Evolutionary conservation across 805 yeast species (phyloP).

Genomic region (Nakazawaea ernobii): DNA sequence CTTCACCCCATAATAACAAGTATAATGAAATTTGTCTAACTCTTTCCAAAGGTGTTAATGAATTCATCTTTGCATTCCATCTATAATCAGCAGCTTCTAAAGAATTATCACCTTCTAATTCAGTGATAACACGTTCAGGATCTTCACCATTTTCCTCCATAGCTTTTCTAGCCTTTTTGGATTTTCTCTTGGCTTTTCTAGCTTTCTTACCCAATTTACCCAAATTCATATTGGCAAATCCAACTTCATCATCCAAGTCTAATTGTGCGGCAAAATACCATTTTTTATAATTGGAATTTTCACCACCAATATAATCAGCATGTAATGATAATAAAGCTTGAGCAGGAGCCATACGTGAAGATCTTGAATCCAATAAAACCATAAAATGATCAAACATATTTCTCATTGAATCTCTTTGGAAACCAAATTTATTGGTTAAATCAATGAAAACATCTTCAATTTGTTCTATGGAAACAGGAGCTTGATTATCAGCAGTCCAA

Average conservation of each 20-base stretch:
- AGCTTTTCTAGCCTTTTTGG: conserved; percentile 69
- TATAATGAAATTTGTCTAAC: conserved; percentile 75
- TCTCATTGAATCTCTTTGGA: conserved; percentile 91
- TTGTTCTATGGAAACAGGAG: conserved; percentile 78
- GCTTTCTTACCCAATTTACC: conserved; percentile 77
- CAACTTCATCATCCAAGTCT: conserved; percentile 79
- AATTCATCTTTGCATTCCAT: conserved; percentile 80
- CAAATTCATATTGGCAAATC: conserved; percentile 74
- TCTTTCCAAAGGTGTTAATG: conserved; percentile 66
- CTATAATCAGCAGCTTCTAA: conserved; percentile 77
- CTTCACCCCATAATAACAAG: conserved; percentile 83
- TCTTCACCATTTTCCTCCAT: conserved; percentile 60
- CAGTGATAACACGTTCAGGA: conserved; percentile 52
- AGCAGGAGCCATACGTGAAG: conserved; percentile 86
- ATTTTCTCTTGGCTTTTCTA: conserved; percentile 74
- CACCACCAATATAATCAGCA: conserved; percentile 88
- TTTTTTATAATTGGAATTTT: conserved; percentile 75
- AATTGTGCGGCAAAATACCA: conserved; percentile 89
- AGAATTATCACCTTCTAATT: conserved; percentile 79
- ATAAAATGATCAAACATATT: conserved; percentile 84
- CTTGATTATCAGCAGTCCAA: conserved; percentile 95
- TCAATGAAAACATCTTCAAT: conserved; percentile 84
- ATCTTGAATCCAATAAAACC: conserved; percentile 76
- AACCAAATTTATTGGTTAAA: conserved; percentile 77
- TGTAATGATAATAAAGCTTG: conserved; percentile 79